Percentiles rank a stretch among this genome's conserved stretches.
Conservation (phyloP, 495 filamentous ascomycete genomes). For the Neurospora sp. region DNA sequence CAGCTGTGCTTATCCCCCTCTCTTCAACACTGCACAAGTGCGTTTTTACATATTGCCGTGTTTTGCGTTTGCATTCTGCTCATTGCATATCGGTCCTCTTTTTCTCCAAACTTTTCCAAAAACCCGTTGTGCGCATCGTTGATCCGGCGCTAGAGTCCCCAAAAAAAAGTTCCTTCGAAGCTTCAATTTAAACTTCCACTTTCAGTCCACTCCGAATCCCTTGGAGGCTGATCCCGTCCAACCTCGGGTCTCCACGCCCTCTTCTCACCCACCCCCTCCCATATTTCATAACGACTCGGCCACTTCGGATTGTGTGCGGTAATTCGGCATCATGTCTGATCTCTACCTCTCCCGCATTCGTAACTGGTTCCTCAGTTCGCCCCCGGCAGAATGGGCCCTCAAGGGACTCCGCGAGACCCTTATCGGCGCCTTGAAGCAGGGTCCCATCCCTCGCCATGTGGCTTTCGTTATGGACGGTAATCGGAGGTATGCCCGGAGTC, state of each 20-base stretch:
- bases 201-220: not conserved
- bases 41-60: not conserved
- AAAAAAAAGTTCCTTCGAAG: not conserved
- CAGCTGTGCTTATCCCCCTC: not conserved
- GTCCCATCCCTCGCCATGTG: slow-evolving; percentile 85
- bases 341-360: slow-evolving; percentile 62
- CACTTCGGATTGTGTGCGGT: not conserved
- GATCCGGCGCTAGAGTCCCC: not conserved
- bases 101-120: not conserved
- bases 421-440: slow-evolving; percentile 79
- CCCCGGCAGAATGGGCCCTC: slow-evolving; percentile 77
- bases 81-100: not conserved
- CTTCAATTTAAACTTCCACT: not conserved
- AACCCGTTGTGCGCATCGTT: not conserved
- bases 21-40: not conserved
- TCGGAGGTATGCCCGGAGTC: slow-evolving; percentile 74
- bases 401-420: slow-evolving; percentile 64
- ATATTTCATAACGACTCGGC: not conserved
- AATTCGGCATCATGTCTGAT: slow-evolving; percentile 33
- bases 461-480: slow-evolving; percentile 99
- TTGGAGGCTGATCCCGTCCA: not conserved
- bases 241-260: not conserved
- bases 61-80: not conserved
- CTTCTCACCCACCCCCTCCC: not conserved
- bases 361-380: slow-evolving; percentile 82